Conservation (phyloP, 2,329 filamentous ascomycete genomes). For the Piedraia hortae region DNA sequence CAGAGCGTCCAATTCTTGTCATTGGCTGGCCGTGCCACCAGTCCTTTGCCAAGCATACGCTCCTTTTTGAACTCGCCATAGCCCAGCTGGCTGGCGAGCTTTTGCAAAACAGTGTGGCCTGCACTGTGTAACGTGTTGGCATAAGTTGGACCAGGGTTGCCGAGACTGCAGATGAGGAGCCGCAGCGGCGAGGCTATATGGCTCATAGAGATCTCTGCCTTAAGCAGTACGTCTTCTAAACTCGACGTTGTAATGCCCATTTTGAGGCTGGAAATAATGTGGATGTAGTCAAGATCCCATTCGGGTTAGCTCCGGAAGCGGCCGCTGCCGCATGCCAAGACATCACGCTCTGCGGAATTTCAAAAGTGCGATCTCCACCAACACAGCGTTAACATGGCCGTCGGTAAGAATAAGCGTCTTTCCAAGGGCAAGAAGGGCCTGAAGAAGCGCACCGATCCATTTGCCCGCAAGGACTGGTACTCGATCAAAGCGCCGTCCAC, state of each 20-base stretch:
- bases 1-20: slow-evolving; percentile 30
- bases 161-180: slow-evolving; percentile 62
- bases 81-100: slow-evolving; percentile 25
- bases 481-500: slow-evolving; percentile 93
- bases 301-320: too few relatives aligned
- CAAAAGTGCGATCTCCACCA: too few relatives aligned
- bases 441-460: slow-evolving; percentile 99
- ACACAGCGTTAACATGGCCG: slow-evolving; percentile 29
- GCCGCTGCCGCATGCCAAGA: too few relatives aligned
- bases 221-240: too few relatives aligned
- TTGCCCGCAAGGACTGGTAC: slow-evolving; percentile 97
- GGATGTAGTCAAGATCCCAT: too few relatives aligned
- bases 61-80: slow-evolving; percentile 12
- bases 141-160: slow-evolving; percentile 48
- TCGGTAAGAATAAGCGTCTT: slow-evolving; percentile 98
- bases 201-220: slow-evolving; percentile 7
- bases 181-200: slow-evolving; percentile 11
- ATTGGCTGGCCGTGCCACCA: slow-evolving; percentile 19
- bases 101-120: slow-evolving; percentile 49
- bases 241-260: too few relatives aligned
- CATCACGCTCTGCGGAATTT: too few relatives aligned
- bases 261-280: too few relatives aligned
- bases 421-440: slow-evolving; percentile 99
- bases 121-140: slow-evolving; percentile 61
- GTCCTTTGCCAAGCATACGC: slow-evolving; percentile 20